Evolutionary conservation across 192 early-diverging fungal genomes (phyloP).

Genomic region (Diversispora eburnea): DNA sequence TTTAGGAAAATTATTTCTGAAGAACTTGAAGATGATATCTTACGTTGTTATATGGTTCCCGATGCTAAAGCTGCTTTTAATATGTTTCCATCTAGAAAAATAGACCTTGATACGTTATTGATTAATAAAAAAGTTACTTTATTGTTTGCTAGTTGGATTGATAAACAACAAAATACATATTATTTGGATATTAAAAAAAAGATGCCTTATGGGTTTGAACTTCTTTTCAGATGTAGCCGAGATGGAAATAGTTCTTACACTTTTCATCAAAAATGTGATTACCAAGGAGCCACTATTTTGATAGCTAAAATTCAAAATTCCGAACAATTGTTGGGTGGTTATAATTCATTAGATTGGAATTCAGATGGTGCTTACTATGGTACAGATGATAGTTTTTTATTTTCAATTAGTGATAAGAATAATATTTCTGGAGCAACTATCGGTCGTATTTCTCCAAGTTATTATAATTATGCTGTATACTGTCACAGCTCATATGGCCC

Average conservation of each 20-base stretch:
- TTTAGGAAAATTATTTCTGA: not conserved
- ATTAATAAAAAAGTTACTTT: not conserved
- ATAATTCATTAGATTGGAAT: not conserved
- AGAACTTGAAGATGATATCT: not conserved
- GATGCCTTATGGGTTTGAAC: not conserved
- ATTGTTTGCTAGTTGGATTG: slow-evolving; percentile 6
- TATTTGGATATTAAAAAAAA: not conserved
- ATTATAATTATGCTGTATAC: too few species aligned
- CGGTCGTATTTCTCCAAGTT: too few species aligned
- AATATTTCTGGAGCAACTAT: too few species aligned
- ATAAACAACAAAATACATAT: not conserved
- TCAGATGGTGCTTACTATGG: not conserved
- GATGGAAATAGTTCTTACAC: not conserved
- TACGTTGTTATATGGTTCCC: not conserved
- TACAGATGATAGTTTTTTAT: not conserved
- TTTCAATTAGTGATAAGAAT: not conserved
- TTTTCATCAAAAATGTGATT: not conserved
- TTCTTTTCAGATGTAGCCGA: not conserved
- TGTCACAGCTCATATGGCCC: too few species aligned
- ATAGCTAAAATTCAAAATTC: slow-evolving; percentile 9
- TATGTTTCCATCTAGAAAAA: not conserved
- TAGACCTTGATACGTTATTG: not conserved
- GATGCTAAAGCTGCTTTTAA: not conserved
- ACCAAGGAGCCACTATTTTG: not conserved
- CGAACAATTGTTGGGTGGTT: not conserved